Percentiles rank a stretch among this genome's conserved stretches.
These are phyloP conservation scores for Phytophthora citricola DNA, from an alignment of 352 stramenopile genomes.

Conservation along the genomic window DNA sequence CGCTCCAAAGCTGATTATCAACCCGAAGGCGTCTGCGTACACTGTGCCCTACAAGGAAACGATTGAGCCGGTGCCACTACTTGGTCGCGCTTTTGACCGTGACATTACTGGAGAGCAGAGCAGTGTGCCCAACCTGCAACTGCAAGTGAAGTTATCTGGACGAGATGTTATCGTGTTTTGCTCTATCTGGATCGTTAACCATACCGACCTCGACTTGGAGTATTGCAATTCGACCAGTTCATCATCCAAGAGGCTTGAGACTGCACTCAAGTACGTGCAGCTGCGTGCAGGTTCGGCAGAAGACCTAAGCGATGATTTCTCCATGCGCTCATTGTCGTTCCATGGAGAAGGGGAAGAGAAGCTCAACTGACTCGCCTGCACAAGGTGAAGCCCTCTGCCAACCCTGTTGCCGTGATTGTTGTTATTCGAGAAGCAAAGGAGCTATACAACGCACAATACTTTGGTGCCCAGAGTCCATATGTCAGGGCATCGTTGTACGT, in stretches of 20 bases:
- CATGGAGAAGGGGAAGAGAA: conserved; percentile 57
- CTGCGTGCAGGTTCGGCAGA: conserved; percentile 45
- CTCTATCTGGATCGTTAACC: conserved; percentile 90
- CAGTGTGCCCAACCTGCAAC: conserved; percentile 82
- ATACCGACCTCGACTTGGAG: conserved; percentile 84
- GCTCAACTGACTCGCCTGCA: conserved; percentile 64
- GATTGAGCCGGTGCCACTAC: conserved; percentile 72
- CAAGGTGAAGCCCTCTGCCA: conserved; percentile 81
- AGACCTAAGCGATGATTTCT: conserved; percentile 70
- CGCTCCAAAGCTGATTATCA: conserved; percentile 77
- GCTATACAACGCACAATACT: conserved; percentile 89
- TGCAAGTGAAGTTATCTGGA: conserved; percentile 83
- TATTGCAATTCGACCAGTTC: conserved; percentile 87
- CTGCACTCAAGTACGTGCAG: conserved; percentile 81
- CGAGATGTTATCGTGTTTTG: conserved; percentile 88
- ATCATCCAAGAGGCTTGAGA: conserved; percentile 74
- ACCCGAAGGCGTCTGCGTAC: conserved; percentile 73
- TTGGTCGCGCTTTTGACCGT: conserved; percentile 73
- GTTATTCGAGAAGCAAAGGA: conserved; percentile 82
- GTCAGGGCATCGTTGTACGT: conserved; percentile 83
- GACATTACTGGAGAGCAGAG: conserved; percentile 73
- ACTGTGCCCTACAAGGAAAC: conserved; percentile 82
- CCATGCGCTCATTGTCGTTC: conserved; percentile 67
- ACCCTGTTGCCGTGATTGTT: conserved; percentile 82
- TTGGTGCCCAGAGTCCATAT: conserved; percentile 87